Conservation (phyloP, 306 rosid species). For the Myrica gale region DNA sequence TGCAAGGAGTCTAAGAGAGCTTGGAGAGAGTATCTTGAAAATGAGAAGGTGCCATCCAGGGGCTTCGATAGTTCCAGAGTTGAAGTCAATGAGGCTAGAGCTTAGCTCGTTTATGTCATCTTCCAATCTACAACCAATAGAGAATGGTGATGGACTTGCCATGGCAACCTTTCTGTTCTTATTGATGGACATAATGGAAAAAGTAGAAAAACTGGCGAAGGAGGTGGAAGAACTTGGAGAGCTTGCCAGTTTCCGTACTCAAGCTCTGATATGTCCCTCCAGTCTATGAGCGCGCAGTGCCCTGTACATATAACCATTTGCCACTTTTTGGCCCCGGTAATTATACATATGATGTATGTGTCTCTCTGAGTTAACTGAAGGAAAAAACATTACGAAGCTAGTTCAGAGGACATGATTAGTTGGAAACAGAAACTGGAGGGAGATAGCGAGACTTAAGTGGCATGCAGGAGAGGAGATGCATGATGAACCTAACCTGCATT, state of each 20-base stretch:
- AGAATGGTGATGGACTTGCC: slow-evolving; percentile 43
- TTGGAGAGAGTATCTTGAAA: slow-evolving; percentile 61
- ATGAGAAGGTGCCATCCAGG: slow-evolving; percentile 51
- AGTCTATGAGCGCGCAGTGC: too few relatives aligned
- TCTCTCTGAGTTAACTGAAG: neutral
- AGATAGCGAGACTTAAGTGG: too few relatives aligned
- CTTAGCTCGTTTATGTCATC: slow-evolving; percentile 20
- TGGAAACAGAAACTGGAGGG: too few relatives aligned
- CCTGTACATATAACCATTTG: neutral
- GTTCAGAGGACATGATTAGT: neutral
- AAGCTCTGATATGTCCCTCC: neutral
- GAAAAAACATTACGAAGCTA: neutral
- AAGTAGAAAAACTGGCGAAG: slow-evolving; percentile 56
- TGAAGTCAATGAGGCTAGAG: slow-evolving; percentile 53
- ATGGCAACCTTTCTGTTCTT: slow-evolving; percentile 52
- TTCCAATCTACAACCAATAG: neutral
- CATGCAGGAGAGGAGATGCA: too few relatives aligned
- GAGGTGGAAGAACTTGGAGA: slow-evolving; percentile 62
- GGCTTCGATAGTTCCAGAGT: slow-evolving; percentile 31
- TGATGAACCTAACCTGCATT: too few relatives aligned
- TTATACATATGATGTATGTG: neutral
- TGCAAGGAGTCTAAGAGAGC: slow-evolving; percentile 49
- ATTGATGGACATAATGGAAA: slow-evolving; percentile 52
- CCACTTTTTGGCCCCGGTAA: neutral
- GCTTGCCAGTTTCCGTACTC: slow-evolving; percentile 43